Evolutionary conservation across 192 early-diverging fungal genomes (phyloP), one percentile per base, ranked within the genome.

Genomic region (Phlyctochytrium planicorne): DNA sequence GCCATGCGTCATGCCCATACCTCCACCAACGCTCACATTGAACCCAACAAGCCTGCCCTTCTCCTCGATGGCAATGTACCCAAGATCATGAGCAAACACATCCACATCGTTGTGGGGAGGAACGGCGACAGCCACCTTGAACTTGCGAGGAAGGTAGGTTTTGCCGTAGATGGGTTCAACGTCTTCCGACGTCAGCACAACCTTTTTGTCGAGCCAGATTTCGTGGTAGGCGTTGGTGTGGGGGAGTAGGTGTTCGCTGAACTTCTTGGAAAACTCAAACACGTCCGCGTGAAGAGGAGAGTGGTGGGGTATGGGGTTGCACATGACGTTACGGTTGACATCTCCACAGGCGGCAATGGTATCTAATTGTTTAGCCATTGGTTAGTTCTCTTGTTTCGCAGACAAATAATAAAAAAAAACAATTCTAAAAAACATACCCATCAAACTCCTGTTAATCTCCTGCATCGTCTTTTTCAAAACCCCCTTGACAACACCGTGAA

Each of bases 1-100:
- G 69, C 91, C 91, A 84, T 98, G 96, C 30, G 96, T 96, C 89
- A 92, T 92, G 75, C 96, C 96, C 95, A 98, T 96, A 55, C 95
- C 95, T 71, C 95, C 95, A 68, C 95, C 95, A 57, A 98, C 90
- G 40, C 90, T 88, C 34, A 96, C 89, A 75, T 96, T 98, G 85
- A 91, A 98, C 62, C 95, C 95, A 56, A 93, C 75, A 56, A 98
- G 82, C 57, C 75, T 65, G 62, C 85, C 82, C 74, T 90, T 76
- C 67, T 94, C 91, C 35, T 90, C 80, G 71, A 98, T 91, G 53
- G 93, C 93, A 66, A 96, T 93, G 75, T 81, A 94, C 60, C 95
- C 95, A 59, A 98, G 84, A 76, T 98, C 95, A 74, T 98, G 91
- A 53, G 95, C 94, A 77, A 91, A 92, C 27, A 98, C 90, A 71